phyloP scores from a whole-genome alignment of 768 basidiomycete genomes.

The Xerocomellus chrysenteron region DNA sequence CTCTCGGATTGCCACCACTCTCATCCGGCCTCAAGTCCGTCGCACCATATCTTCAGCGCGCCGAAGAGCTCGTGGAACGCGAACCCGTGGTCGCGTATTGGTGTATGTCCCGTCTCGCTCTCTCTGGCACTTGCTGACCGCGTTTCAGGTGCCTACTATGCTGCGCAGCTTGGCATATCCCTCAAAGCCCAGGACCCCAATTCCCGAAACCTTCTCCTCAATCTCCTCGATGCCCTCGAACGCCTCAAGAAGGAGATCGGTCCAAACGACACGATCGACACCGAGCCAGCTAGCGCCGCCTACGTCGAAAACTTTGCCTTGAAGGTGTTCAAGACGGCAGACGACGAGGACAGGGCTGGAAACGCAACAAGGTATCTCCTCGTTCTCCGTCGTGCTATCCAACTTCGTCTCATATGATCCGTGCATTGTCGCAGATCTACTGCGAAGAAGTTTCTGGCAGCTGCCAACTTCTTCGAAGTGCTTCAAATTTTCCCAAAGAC shows the following conservation, averaged over 20 bases:
- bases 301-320: constrained; percentile 96
- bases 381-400: neutral
- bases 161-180: constrained; percentile 82
- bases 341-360: constrained; percentile 86
- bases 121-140: neutral
- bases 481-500: constrained; percentile 70
- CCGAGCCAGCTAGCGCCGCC: constrained; percentile 79
- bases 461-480: constrained; percentile 92
- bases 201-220: constrained; percentile 67
- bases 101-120: constrained; percentile 58
- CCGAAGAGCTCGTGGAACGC: constrained; percentile 77
- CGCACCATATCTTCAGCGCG: constrained; percentile 82
- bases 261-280: constrained; percentile 75
- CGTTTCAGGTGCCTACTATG: constrained; percentile 81
- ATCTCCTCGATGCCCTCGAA: constrained; percentile 78
- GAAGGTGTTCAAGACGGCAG: constrained; percentile 83
- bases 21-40: constrained; percentile 64
- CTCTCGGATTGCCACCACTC: constrained; percentile 58
- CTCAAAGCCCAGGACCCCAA: constrained; percentile 63
- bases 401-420: constrained; percentile 6
- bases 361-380: constrained; percentile 65
- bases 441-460: constrained; percentile 92
- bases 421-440: constrained; percentile 59
- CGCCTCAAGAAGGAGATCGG: constrained; percentile 74
- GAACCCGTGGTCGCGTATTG: constrained; percentile 93